These are phyloP conservation scores for Dalechampia spathulata DNA, from an alignment of 441 rosid genomes.

Conservation along the genomic window DNA sequence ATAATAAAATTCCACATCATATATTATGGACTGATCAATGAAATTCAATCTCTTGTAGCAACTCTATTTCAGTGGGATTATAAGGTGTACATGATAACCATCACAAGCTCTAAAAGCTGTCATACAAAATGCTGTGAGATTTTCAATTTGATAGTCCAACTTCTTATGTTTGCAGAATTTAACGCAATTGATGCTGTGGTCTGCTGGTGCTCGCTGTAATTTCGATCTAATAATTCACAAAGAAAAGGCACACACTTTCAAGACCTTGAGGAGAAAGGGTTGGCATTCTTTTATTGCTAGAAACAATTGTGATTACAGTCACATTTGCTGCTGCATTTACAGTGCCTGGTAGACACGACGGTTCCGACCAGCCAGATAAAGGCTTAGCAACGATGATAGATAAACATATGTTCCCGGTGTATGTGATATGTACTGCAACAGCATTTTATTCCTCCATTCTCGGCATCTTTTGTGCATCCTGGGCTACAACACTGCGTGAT, in stretches of 20 bases:
- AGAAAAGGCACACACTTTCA: neutral
- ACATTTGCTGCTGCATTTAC: neutral
- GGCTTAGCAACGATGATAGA: neutral
- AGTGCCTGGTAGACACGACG: neutral
- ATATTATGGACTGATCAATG: no score
- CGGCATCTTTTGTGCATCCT: neutral
- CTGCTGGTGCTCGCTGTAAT: neutral
- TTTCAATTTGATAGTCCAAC: no score
- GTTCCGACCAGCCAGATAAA: neutral
- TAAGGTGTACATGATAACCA: no score
- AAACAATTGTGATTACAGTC: neutral
- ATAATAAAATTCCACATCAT: no score
- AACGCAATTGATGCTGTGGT: neutral
- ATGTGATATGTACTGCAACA: neutral
- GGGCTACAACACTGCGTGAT: neutral
- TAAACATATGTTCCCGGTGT: neutral
- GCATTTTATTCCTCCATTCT: constrained; percentile 2
- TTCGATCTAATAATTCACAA: neutral
- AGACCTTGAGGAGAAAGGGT: neutral
- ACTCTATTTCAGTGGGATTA: no score
- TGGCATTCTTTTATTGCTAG: neutral
- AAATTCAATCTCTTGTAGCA: no score
- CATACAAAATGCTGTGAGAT: no score
- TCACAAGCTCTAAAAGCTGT: no score
- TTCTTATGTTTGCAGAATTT: neutral